Evolutionary conservation across 2,329 filamentous ascomycete species (phyloP).

Genomic region (Monilinia aucupariae): DNA sequence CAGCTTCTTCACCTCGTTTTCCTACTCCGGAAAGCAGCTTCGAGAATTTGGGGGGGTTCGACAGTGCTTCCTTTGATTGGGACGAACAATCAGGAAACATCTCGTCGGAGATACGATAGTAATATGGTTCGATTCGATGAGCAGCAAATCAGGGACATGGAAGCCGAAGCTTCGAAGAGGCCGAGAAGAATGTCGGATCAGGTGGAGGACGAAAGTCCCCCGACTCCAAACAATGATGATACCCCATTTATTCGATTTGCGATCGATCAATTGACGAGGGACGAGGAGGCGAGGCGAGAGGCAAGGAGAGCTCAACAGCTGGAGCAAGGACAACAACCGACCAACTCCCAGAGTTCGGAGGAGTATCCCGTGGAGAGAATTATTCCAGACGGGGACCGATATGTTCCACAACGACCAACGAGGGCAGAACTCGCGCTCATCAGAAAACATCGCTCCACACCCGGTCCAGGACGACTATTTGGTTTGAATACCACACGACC

Average conservation of each 20-base stretch:
- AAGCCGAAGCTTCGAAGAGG: constrained; percentile 24
- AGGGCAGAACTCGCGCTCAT: constrained; percentile 33
- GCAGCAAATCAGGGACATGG: constrained; percentile 27
- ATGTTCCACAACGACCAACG: constrained; percentile 24
- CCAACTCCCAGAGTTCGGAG: constrained; percentile 36
- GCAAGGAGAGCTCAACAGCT: constrained; percentile 29
- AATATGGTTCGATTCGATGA: constrained; percentile 31
- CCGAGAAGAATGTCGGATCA: constrained; percentile 23
- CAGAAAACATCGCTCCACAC: constrained; percentile 36
- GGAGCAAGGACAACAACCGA: constrained; percentile 43
- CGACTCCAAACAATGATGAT: constrained; percentile 64
- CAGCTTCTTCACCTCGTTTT: constrained; percentile 25
- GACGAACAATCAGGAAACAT: not conserved
- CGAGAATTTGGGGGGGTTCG: constrained; percentile 13
- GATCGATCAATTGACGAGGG: constrained; percentile 76
- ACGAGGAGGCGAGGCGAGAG: constrained; percentile 52
- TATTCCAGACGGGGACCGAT: constrained; percentile 41
- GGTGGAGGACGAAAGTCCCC: constrained; percentile 20
- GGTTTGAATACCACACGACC: constrained; percentile 32
- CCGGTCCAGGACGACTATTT: constrained; percentile 30
- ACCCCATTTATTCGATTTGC: constrained; percentile 86
- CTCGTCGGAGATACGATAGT: constrained; percentile 1
- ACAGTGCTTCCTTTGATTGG: constrained; percentile 13
- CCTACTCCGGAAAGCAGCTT: constrained; percentile 1
- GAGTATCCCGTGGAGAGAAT: constrained; percentile 47